phyloP scores from a whole-genome alignment of 2,329 filamentous ascomycete genomes.

The Seiridium cupressi region DNA sequence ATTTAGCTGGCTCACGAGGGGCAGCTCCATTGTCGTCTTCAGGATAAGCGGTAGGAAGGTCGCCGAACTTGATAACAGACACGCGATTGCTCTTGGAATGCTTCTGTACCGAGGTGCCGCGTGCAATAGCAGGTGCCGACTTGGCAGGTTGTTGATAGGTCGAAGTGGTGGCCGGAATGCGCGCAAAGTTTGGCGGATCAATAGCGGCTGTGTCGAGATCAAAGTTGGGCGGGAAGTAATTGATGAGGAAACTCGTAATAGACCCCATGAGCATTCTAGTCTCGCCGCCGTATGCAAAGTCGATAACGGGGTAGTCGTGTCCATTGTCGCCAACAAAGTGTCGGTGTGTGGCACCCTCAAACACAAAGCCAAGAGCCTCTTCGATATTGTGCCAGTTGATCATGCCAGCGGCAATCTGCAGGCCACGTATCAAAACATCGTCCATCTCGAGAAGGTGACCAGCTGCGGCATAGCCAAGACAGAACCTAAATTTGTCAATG shows the following conservation, averaged over 20 bases:
- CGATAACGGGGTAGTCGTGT: conserved; percentile 16
- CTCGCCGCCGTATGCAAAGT: conserved; percentile 53
- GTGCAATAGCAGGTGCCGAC: conserved; percentile 33
- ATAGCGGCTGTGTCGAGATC: conserved; percentile 48
- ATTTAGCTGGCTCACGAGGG: conserved; percentile 27
- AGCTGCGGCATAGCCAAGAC: conserved; percentile 64
- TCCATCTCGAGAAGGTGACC: conserved; percentile 57
- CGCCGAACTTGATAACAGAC: conserved; percentile 69
- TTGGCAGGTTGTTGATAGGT: conserved; percentile 31
- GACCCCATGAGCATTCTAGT: conserved; percentile 53
- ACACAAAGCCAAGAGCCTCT: conserved; percentile 54
- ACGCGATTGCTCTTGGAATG: conserved; percentile 48
- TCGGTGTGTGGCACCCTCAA: conserved; percentile 39
- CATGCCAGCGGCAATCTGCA: conserved; percentile 57
- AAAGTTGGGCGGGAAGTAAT: conserved; percentile 60
- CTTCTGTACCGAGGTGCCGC: conserved; percentile 32
- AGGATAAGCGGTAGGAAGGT: conserved; percentile 44
- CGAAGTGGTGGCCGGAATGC: conserved; percentile 34
- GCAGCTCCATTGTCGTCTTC: conserved; percentile 22
- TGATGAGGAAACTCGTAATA: conserved; percentile 57
- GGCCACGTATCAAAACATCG: conserved; percentile 54
- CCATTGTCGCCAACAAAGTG: conserved; percentile 20
- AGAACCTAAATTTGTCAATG: conserved; percentile 48
- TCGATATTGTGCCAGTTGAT: conserved; percentile 64
- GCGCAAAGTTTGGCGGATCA: conserved; percentile 35